Evolutionary conservation across 1,284 basidiomycete species (phyloP).

Genomic region (Austroboletus niveus): DNA sequence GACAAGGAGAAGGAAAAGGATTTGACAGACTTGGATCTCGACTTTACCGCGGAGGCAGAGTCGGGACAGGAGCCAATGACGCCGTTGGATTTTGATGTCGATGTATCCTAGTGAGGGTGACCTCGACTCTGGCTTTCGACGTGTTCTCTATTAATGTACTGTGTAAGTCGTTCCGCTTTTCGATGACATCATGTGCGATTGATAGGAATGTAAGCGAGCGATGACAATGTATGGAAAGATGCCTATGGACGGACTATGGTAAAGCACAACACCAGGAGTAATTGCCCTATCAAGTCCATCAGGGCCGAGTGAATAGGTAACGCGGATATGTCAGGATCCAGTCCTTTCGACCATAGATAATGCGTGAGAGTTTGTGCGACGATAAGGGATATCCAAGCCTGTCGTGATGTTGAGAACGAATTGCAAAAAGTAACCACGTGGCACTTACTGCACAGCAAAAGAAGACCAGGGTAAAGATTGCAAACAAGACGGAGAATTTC

Average conservation of each 20-base stretch:
- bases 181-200: too few species aligned
- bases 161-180: not conserved
- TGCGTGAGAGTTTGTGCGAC: slow-evolving; percentile 72
- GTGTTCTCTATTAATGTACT: not conserved
- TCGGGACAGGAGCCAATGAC: slow-evolving; percentile 32
- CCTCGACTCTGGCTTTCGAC: not conserved
- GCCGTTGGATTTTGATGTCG: slow-evolving; percentile 32
- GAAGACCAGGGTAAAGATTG: slow-evolving; percentile 60
- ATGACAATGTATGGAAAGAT: slow-evolving; percentile 10
- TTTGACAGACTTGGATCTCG: slow-evolving; percentile 26
- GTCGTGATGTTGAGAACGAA: not conserved
- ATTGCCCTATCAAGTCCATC: slow-evolving; percentile 90
- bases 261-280: slow-evolving; percentile 76
- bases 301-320: slow-evolving; percentile 88
- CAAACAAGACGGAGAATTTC: slow-evolving; percentile 64
- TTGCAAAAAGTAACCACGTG: not conserved
- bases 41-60: slow-evolving; percentile 27
- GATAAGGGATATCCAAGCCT: slow-evolving; percentile 72
- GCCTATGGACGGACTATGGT: slow-evolving; percentile 53
- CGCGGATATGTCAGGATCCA: slow-evolving; percentile 94
- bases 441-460: slow-evolving; percentile 72
- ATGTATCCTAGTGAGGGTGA: slow-evolving; percentile 15
- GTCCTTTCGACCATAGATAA: slow-evolving; percentile 77
- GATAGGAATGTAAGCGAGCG: too few species aligned
- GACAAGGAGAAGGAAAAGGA: slow-evolving; percentile 37